phyloP scores from a whole-genome alignment of 495 filamentous ascomycete genomes.

The Aspergillus panamensis region DNA sequence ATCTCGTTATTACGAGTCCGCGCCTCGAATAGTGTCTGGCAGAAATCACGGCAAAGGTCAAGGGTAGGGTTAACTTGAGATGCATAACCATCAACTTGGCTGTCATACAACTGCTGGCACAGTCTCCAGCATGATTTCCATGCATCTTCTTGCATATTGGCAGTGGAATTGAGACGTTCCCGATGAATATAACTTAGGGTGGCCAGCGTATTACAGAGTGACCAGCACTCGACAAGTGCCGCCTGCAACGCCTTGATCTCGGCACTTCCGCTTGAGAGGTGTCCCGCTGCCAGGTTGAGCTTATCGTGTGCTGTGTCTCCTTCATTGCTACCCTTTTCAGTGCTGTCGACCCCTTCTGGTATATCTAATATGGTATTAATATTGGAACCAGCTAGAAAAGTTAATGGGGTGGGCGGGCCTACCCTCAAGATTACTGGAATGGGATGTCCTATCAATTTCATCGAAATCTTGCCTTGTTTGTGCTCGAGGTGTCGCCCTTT shows the following conservation, averaged over 20 bases:
- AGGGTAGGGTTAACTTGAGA: slow-evolving; percentile 73
- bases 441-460: slow-evolving; percentile 46
- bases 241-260: slow-evolving; percentile 71
- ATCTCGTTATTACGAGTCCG: slow-evolving; percentile 69
- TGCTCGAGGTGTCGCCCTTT: slow-evolving; percentile 74
- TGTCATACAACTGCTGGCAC: slow-evolving; percentile 83
- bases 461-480: slow-evolving; percentile 72
- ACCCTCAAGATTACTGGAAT: slow-evolving; percentile 72
- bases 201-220: slow-evolving; percentile 85
- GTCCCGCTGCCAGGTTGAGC: slow-evolving; percentile 18
- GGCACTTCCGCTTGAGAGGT: slow-evolving; percentile 47
- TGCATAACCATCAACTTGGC: slow-evolving; percentile 65
- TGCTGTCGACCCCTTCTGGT: slow-evolving; percentile 35
- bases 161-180: slow-evolving; percentile 61
- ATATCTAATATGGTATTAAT: slow-evolving; percentile 37
- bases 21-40: slow-evolving; percentile 83
- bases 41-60: slow-evolving; percentile 87
- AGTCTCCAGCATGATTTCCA: slow-evolving; percentile 92
- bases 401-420: slow-evolving; percentile 4
- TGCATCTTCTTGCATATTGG: slow-evolving; percentile 75
- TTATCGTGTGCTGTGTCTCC: slow-evolving; percentile 39
- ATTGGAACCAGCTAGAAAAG: slow-evolving; percentile 1
- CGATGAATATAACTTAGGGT: slow-evolving; percentile 81
- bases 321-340: slow-evolving; percentile 34
- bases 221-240: slow-evolving; percentile 89